Percentiles rank a stretch among this genome's conserved stretches.
phyloP scores from a whole-genome alignment of 345 rosid species.

The rapeseed (Brassica napus) region DNA sequence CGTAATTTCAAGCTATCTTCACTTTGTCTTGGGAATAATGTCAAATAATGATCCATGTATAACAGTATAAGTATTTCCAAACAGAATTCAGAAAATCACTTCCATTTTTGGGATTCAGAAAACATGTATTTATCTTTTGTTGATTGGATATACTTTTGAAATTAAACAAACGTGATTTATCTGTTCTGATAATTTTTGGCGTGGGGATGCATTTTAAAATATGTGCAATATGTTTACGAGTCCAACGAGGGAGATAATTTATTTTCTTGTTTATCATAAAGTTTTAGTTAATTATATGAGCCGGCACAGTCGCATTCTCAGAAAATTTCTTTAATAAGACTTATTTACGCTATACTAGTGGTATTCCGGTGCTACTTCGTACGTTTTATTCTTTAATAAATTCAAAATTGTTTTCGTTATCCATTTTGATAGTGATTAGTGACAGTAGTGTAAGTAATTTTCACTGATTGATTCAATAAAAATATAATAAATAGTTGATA shows the following conservation, averaged over 20 bases:
- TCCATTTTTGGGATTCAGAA: not conserved
- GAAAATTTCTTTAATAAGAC: no score
- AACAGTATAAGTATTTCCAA: not conserved
- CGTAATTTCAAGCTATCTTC: not conserved
- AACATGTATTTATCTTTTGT: not conserved
- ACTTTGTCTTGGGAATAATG: constrained; percentile 18
- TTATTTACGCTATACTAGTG: no score
- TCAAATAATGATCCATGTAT: constrained; percentile 4
- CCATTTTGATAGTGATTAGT: no score
- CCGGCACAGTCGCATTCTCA: constrained; percentile 24
- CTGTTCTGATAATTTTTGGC: constrained; percentile 6
- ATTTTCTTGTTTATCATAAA: not conserved
- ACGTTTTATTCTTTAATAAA: no score
- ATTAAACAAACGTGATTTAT: not conserved
- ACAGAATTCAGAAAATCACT: not conserved
- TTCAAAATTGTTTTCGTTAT: no score
- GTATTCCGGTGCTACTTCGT: no score
- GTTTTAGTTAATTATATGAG: constrained; percentile 1
- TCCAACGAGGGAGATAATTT: not conserved
- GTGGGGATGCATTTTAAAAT: not conserved
- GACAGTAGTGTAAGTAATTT: no score
- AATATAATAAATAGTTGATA: no score
- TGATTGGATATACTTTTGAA: constrained; percentile 3
- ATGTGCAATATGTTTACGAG: constrained; percentile 23
- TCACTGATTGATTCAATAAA: no score